Conservation (phyloP, 331 rosid species). For the Prunus yedoensis region DNA sequence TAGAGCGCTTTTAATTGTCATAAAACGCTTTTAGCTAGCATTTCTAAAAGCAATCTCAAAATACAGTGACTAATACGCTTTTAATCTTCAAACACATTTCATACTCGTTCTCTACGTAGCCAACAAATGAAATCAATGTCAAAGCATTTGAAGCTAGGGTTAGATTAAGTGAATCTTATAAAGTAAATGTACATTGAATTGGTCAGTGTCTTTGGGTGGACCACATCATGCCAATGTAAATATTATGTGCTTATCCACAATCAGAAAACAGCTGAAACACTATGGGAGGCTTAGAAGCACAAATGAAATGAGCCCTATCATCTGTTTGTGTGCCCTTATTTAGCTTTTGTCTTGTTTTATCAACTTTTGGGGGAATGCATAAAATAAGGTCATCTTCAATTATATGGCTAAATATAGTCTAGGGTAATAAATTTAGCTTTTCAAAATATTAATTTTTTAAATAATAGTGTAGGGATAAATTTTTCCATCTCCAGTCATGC, state of each 20-base stretch:
- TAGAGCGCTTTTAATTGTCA: too few species aligned
- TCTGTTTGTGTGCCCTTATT: not conserved
- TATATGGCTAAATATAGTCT: too few species aligned
- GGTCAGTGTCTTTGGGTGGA: not conserved
- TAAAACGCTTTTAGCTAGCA: too few species aligned
- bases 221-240: not conserved
- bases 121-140: conserved; percentile 11
- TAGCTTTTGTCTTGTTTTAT: not conserved
- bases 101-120: not conserved
- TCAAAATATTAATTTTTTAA: too few species aligned
- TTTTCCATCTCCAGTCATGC: too few species aligned
- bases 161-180: not conserved
- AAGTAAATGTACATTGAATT: not conserved
- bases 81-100: too few species aligned
- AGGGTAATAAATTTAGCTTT: too few species aligned
- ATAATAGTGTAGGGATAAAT: too few species aligned
- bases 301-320: not conserved
- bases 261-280: conserved; percentile 1
- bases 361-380: not conserved
- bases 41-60: too few species aligned
- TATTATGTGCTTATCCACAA: not conserved
- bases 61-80: too few species aligned
- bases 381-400: too few species aligned
- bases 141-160: not conserved
- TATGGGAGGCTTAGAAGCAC: not conserved